A percentile compares a stretch with the other conserved stretches of the same genome.
These are phyloP conservation scores for Saxophila tyrrhenica DNA, from an alignment of 495 filamentous ascomycete genomes.

Conservation along the genomic window DNA sequence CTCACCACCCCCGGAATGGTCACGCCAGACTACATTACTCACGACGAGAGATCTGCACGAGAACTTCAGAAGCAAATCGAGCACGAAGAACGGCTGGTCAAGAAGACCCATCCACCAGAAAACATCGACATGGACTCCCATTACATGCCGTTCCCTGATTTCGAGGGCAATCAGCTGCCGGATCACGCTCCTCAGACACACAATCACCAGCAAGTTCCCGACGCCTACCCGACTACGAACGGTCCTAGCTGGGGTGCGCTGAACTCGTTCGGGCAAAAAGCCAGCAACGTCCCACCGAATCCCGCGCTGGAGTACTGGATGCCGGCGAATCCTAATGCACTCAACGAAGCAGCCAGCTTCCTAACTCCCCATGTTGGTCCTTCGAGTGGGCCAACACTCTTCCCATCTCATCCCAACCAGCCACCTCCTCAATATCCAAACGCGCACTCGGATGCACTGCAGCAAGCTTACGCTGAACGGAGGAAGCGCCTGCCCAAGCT, in stretches of 20 bases:
- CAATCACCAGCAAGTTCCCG: too few species aligned
- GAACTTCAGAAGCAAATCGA: slow-evolving; percentile 5
- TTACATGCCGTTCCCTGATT: neutral
- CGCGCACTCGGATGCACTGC: neutral
- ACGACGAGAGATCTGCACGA: slow-evolving; percentile 6
- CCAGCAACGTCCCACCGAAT: too few species aligned
- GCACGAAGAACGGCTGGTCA: neutral
- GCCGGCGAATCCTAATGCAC: too few species aligned
- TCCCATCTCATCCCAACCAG: too few species aligned
- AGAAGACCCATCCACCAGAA: neutral
- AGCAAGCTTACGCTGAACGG: neutral
- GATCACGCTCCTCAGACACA: too few species aligned
- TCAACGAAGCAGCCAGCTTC: too few species aligned
- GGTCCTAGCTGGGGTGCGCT: too few species aligned
- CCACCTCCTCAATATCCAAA: too few species aligned
- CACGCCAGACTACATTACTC: neutral
- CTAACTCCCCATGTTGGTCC: too few species aligned
- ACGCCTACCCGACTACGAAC: too few species aligned
- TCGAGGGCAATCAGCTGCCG: neutral
- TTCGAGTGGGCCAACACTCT: neutral
- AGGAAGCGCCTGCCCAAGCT: neutral
- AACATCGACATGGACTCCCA: neutral
- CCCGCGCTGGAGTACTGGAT: too few species aligned
- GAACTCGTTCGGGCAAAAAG: too few species aligned
- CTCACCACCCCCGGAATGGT: neutral